Base-by-base conservation (phyloP, 345 rosid genomes). In the Geranium brycei region DNA sequence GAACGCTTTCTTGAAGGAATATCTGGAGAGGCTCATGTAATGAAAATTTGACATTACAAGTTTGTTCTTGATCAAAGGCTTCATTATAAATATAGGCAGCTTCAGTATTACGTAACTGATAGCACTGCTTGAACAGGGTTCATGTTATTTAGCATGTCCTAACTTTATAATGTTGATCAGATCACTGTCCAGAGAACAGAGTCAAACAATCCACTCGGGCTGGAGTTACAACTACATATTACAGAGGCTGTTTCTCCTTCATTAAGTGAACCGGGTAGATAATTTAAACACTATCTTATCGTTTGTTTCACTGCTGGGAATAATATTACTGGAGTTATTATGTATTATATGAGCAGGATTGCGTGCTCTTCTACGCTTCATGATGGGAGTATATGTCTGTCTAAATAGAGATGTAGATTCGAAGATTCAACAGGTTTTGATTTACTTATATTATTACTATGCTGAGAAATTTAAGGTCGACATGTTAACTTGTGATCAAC, bases 171-270 rank as follows among this genome's bases (percentile, higher is more conserved):
- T 75, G 61, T 69, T 63, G 64, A 72, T 68, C 85, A 90, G 99
- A 90, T 93, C 76, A 91, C 97, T 65, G 78, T 93, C 66, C 95
- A 93, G 84, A 87, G 99, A 84, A 93, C 97, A 53, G 95, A 92
- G 59, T 79, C 70, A 72, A 93, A 93, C 77, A 74, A 80, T 72
- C 95, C 99, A 18, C 91, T 93, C 31, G 99, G 97, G 56, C 96
- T 93, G 74, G 99, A 91, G 87, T 97, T 90, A 73, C 97, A 93
- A 66, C 74, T 93, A 62, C 96, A 93, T 80, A 78, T 90, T 64
- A 84, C 95, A 56, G 97, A 91, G 82, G 96, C 97, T 61, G 89
- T 93, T 68, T 93, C 97, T 75, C 99, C 99, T 71, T 92, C 99
- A 56, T 75, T 93, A 75, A 93, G 97, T 76, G 99, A 93, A 77